phyloP scores from a whole-genome alignment of 2,329 filamentous ascomycete species.

The Ceratocystis colombiana region DNA sequence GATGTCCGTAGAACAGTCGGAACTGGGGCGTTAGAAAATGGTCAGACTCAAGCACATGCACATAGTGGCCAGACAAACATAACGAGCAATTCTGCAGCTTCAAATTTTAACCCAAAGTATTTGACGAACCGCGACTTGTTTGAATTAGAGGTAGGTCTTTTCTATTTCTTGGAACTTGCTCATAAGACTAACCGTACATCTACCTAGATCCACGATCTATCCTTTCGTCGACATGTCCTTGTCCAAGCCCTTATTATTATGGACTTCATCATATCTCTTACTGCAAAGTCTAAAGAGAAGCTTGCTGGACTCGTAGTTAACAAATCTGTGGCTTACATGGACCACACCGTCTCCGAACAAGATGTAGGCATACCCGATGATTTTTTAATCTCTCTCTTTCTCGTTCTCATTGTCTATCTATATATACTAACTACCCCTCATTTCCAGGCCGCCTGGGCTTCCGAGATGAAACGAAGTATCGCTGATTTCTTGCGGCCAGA shows the following conservation, averaged over 20 bases:
- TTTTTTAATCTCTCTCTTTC: background rate
- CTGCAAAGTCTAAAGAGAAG: conserved; percentile 70
- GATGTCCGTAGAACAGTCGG: conserved; percentile 33
- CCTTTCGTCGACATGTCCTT: conserved; percentile 85
- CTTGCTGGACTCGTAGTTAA: conserved; percentile 59
- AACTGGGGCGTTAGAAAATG: background rate
- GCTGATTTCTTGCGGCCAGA: conserved; percentile 73
- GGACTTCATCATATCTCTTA: conserved; percentile 89
- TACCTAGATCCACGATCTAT: conserved; percentile 72
- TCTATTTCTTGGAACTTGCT: background rate
- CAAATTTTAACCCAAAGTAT: conserved; percentile 85
- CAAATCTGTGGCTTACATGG: conserved; percentile 74
- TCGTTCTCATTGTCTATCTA: background rate
- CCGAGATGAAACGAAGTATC: conserved; percentile 65
- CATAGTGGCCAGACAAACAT: background rate
- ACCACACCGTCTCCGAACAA: conserved; percentile 67
- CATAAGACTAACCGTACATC: background rate
- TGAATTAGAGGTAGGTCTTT: conserved; percentile 64
- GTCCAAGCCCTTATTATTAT: conserved; percentile 91
- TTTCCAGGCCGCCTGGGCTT: conserved; percentile 63
- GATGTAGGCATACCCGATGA: conserved; percentile 48
- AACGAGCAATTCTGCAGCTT: conserved; percentile 12
- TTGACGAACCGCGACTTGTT: conserved; percentile 95
- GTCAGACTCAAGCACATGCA: background rate
- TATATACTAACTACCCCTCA: conserved; percentile 24